Evolutionary conservation across 2,329 filamentous ascomycete species (phyloP).

Genomic region (Apiospora rasikravindrae): DNA sequence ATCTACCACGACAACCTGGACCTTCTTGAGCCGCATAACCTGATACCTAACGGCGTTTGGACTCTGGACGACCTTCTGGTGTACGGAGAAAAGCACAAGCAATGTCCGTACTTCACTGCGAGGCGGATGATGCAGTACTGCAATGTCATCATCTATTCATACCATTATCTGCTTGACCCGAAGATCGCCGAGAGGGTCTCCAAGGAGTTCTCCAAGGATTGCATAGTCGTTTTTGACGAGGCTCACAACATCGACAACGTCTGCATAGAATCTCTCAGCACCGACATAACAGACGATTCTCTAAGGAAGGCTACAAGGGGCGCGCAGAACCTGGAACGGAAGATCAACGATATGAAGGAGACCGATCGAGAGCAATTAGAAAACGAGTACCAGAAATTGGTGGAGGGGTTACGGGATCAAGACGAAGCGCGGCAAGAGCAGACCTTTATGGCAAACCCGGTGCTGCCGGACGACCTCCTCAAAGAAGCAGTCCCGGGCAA

Average conservation of each 20-base stretch:
- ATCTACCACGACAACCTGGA: slow-evolving; percentile 98
- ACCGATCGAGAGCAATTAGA: slow-evolving; percentile 94
- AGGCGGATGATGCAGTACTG: slow-evolving; percentile 99
- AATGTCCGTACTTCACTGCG: slow-evolving; percentile 96
- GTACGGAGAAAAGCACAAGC: slow-evolving; percentile 94
- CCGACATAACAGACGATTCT: slow-evolving; percentile 95
- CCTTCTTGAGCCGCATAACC: slow-evolving; percentile 89
- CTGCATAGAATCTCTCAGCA: slow-evolving; percentile 96
- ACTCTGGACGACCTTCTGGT: slow-evolving; percentile 87
- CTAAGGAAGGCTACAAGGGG: slow-evolving; percentile 88
- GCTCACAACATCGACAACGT: slow-evolving; percentile 99
- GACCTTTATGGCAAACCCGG: slow-evolving; percentile 96
- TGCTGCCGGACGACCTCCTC: slow-evolving; percentile 88
- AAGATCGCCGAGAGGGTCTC: slow-evolving; percentile 97
- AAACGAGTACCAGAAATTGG: slow-evolving; percentile 92
- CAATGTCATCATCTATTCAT: slow-evolving; percentile 99
- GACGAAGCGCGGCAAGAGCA: slow-evolving; percentile 92
- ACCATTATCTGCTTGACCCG: slow-evolving; percentile 95
- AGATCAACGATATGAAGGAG: slow-evolving; percentile 93
- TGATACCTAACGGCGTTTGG: slow-evolving; percentile 94
- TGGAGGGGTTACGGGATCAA: slow-evolving; percentile 86
- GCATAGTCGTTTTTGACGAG: slow-evolving; percentile 98
- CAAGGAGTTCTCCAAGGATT: slow-evolving; percentile 94
- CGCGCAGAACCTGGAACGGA: slow-evolving; percentile 87
- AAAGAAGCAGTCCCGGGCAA: slow-evolving; percentile 97